Percentiles rank a stretch among this genome's conserved stretches.
These are phyloP conservation scores for Fagopyrum esculentum DNA, from an alignment of 148 eudicot species.

Conservation along the genomic window DNA sequence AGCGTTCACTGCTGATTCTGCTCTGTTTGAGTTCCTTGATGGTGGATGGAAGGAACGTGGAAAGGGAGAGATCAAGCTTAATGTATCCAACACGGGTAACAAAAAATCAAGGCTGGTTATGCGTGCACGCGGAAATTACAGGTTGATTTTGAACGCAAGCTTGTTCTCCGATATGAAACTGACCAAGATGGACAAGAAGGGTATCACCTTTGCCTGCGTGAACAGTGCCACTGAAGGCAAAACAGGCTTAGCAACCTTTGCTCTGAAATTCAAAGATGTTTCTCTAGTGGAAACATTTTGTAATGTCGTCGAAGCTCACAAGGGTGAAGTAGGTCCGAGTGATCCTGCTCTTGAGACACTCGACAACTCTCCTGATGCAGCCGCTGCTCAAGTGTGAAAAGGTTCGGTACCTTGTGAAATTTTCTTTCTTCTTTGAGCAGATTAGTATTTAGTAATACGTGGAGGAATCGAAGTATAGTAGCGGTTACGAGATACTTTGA, in stretches of 20 bases:
- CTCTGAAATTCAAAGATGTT: slow-evolving; percentile 81
- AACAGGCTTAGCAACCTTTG: slow-evolving; percentile 70
- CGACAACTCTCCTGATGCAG: slow-evolving; percentile 70
- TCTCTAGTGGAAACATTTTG: slow-evolving; percentile 64
- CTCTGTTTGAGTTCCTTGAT: slow-evolving; percentile 65
- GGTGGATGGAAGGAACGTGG: slow-evolving; percentile 98
- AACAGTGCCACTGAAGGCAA: slow-evolving; percentile 69
- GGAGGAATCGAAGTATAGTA: too few species aligned
- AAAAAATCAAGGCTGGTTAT: slow-evolving; percentile 78
- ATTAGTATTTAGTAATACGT: too few species aligned
- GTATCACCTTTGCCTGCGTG: slow-evolving; percentile 83
- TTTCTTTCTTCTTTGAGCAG: background rate
- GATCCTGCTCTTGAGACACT: slow-evolving; percentile 47
- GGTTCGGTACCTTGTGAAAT: background rate
- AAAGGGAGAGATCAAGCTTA: slow-evolving; percentile 85
- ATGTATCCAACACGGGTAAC: slow-evolving; percentile 42
- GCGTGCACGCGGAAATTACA: slow-evolving; percentile 78
- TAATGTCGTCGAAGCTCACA: slow-evolving; percentile 51
- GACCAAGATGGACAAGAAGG: slow-evolving; percentile 89
- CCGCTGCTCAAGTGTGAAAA: slow-evolving; percentile 29
- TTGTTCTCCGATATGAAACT: slow-evolving; percentile 89
- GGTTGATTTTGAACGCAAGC: slow-evolving; percentile 81
- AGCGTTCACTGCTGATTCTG: slow-evolving; percentile 73
- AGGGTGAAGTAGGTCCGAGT: slow-evolving; percentile 24
- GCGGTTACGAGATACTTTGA: too few species aligned